A percentile compares a stretch with the other conserved stretches of the same genome.
Evolutionary conservation across 108 stramenopile genomes (phyloP).

Genomic region (Stephanodiscus minutulus): DNA sequence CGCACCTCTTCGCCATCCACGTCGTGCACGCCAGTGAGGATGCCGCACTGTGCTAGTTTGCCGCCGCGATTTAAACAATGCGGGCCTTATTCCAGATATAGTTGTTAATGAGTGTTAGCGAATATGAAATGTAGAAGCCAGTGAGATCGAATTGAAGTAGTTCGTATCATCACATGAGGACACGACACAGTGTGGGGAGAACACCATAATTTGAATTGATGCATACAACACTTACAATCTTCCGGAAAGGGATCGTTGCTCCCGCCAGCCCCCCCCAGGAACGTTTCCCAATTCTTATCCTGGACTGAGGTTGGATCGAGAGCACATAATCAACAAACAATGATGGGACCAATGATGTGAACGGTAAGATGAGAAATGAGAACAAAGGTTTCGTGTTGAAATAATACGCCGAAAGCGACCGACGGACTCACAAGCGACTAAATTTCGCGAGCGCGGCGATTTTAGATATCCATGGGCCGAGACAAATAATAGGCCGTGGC

Average conservation of each 20-base stretch:
- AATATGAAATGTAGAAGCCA: too few species aligned
- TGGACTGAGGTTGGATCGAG: not conserved
- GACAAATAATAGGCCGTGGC: not conserved
- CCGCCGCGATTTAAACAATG: slow-evolving; percentile 43
- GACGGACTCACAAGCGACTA: not conserved
- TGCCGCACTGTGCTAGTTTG: slow-evolving; percentile 35
- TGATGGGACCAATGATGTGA: not conserved
- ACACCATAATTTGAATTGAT: too few species aligned
- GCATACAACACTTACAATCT: slow-evolving; percentile 14
- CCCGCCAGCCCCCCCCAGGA: slow-evolving; percentile 3
- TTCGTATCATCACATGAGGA: too few species aligned
- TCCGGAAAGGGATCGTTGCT: slow-evolving; percentile 16
- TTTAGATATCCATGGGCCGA: slow-evolving; percentile 2
- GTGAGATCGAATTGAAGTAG: too few species aligned
- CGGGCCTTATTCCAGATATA: slow-evolving; percentile 32
- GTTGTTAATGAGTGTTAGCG: not conserved
- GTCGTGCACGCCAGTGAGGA: not conserved
- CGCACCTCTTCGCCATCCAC: not conserved
- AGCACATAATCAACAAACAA: too few species aligned
- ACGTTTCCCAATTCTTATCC: slow-evolving; percentile 11
- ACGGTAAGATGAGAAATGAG: not conserved
- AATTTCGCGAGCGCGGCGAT: slow-evolving; percentile 2
- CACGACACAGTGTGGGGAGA: too few species aligned
- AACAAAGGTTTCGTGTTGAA: too few species aligned
- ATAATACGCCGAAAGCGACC: not conserved